Conservation (phyloP, 768 basidiomycete species). For the Rhizopogon vulgaris region DNA sequence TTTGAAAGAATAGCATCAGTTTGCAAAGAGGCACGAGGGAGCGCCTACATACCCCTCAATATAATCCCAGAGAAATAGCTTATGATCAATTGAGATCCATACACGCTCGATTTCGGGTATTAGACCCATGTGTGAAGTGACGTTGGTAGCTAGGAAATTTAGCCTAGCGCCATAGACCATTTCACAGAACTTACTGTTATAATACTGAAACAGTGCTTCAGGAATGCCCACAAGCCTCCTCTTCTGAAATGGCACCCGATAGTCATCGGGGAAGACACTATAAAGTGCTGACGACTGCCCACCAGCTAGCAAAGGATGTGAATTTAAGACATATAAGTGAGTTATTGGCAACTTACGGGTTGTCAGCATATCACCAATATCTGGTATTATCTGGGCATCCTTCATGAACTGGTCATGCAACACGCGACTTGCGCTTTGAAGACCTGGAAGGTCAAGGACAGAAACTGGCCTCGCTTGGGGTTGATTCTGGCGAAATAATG, state of each 20-base stretch:
- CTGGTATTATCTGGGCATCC: slow-evolving; percentile 70
- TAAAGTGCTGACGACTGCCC: slow-evolving; percentile 71
- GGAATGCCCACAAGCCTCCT: slow-evolving; percentile 71
- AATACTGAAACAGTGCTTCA: slow-evolving; percentile 72
- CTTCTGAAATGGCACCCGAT: slow-evolving; percentile 76
- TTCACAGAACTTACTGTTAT: slow-evolving; percentile 50
- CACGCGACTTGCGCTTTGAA: slow-evolving; percentile 62
- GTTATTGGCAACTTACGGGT: slow-evolving; percentile 38
- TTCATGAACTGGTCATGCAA: slow-evolving; percentile 65
- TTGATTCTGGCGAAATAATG: slow-evolving; percentile 4
- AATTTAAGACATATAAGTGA: neutral
- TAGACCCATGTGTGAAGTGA: slow-evolving; percentile 82
- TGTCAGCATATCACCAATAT: slow-evolving; percentile 62
- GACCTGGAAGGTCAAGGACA: slow-evolving; percentile 50
- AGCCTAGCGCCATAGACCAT: slow-evolving; percentile 3
- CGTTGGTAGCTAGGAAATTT: slow-evolving; percentile 46
- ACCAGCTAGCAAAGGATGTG: slow-evolving; percentile 37
- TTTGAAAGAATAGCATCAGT: slow-evolving; percentile 18
- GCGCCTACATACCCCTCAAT: slow-evolving; percentile 67
- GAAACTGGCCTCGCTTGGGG: slow-evolving; percentile 13
- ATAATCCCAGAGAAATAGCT: slow-evolving; percentile 96
- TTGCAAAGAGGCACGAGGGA: neutral
- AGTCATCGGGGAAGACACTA: slow-evolving; percentile 71
- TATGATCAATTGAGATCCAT: slow-evolving; percentile 94
- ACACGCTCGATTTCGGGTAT: slow-evolving; percentile 91